Base-by-base conservation (phyloP, 2,329 filamentous ascomycete species). In the Penicillium sp. region DNA sequence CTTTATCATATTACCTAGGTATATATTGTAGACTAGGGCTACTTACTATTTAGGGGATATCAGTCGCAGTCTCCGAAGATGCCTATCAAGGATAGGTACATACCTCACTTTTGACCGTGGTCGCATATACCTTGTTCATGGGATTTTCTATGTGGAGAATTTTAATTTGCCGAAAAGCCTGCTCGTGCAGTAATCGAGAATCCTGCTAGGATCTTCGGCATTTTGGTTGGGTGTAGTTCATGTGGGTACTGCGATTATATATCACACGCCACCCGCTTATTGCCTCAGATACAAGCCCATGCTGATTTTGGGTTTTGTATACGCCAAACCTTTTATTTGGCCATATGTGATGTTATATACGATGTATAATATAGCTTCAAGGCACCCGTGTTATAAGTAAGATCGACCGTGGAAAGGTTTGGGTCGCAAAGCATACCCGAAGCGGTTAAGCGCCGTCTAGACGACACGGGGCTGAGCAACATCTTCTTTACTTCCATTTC, bases 401-500 rank as follows among this genome's bases (percentile, higher is more conserved):
- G 40, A 56, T 56, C 41, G 19, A 56, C 34, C 11, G 39, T 44
- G 9, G 5, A 55, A 46, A n/a, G 11, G 44, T 45, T 54, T 21
- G 31, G 45, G n/a, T 57, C 55, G 55, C 55, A 54, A 39, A 48
- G 55, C 44, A 57, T 57, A 54, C 55, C 55, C 44, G 25, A 57
- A 49, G 19, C 15, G 55, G 55, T 19, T 16, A 57, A 57, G 55
- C 50, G 55, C 50, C 16, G 16, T 9, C 38, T 16, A 45, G 39
- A 25, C 46, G n/a, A 41, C n/a, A 25, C 21, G 27, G 47, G 31
- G 41, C 41, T 29, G 21, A 56, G 16, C 53, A 40, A 36, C 45
- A 29, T 50, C 38, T 15, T 23, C 9, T 27, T 9, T 16, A 52
- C 27, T 25, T 39, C 19, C 25, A 27, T 56, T n/a, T 23, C 21